Evolutionary conservation across 805 yeast species (phyloP), one percentile per base, ranked within the genome.

Genomic region (Candida nitratophila): DNA sequence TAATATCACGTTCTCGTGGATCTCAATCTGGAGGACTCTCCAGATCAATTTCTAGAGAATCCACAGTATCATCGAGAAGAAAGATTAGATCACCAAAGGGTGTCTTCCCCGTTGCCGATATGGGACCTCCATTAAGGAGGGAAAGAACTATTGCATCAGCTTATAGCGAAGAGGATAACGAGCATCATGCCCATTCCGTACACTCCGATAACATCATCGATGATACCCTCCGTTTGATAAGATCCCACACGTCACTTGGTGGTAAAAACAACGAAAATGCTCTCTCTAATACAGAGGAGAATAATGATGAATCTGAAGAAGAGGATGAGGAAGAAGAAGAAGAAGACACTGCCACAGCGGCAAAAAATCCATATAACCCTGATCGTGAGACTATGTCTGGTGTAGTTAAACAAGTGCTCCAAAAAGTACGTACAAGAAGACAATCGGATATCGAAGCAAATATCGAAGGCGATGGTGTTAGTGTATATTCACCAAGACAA

Each of bases 41-140:
- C 5, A 37, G 30, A 9, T 11, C 9, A 9, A 15, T 3, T 5
- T 26, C 39, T 15, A 37, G 15, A 17, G 16, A 11, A 17, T 14
- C 29, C 4, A 36, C 19, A 20, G 5, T 4, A 15, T 5, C 8
- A 6, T 9, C 11, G 12, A 37, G 11, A 17, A 40, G 32, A 26
- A 31, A 33, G 41, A 43, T 63, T 6, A 62, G 76, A 49, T 81
- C 89, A 1, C 95, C 91, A 3, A 76, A 76, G 22, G 87, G 87
- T 47, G 89, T 84, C 1, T 85, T 84, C 63, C 93, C 95, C 0
- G 90, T 85, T 2, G 69, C 70, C 51, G 91, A 86, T 1, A 83
- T 85, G 91, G 89, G 86, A 1, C 70, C 68, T 11, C 84, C 91
- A 3, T 58, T 76, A 36, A 63, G 60, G 24, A 65, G 74, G 43